A percentile compares a stretch with the other conserved stretches of the same genome.
Conservation (phyloP, 306 rosid species). For the Fragaria nilgerrensis region DNA sequence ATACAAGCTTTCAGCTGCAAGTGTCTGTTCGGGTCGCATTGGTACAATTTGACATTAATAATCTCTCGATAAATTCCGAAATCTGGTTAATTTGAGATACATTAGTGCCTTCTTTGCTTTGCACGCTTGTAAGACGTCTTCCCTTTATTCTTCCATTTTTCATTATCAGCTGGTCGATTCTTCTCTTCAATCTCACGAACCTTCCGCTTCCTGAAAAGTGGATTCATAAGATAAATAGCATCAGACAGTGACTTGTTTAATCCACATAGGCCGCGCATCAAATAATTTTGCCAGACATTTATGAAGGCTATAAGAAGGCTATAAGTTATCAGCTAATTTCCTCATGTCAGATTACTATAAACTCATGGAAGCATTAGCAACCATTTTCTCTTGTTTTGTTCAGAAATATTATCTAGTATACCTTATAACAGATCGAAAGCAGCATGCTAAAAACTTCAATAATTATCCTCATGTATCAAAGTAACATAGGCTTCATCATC, state of each 20-base stretch:
- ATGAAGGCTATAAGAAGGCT: background rate
- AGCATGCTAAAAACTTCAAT: background rate
- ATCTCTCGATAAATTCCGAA: background rate
- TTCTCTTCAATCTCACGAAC: conserved; percentile 75
- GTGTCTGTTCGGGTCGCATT: background rate
- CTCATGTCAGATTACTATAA: background rate
- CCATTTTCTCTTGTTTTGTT: background rate
- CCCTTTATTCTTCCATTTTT: conserved; percentile 77
- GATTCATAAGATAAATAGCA: conserved; percentile 10
- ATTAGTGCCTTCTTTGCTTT: conserved; percentile 58
- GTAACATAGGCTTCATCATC: background rate
- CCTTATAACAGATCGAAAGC: background rate
- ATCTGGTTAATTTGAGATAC: background rate
- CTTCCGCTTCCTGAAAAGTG: conserved; percentile 62
- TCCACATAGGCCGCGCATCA: background rate
- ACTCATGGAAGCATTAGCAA: background rate
- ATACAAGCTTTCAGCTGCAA: background rate
- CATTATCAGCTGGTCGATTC: conserved; percentile 61
- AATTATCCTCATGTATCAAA: background rate
- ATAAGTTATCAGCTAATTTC: background rate
- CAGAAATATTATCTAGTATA: background rate
- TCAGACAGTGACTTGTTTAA: background rate
- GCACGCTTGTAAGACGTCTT: conserved; percentile 52
- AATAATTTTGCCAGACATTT: background rate
- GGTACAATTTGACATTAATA: background rate